A percentile compares a stretch with the other conserved stretches of the same genome.
Evolutionary conservation across 169 alveolate species (phyloP).

Genomic region (Plasmodium inui): DNA sequence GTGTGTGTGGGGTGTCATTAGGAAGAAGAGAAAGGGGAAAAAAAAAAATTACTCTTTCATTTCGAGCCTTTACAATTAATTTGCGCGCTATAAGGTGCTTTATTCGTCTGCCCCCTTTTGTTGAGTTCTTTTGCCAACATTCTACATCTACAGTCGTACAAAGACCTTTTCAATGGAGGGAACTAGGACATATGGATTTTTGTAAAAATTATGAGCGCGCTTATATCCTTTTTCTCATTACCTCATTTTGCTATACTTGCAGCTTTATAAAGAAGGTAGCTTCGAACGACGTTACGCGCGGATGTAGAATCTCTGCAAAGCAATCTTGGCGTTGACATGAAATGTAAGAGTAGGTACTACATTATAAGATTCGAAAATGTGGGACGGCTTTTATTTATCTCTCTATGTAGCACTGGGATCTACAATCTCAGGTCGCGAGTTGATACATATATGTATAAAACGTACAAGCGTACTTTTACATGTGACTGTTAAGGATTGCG

Average conservation of each 20-base stretch:
- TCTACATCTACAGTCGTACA: background rate
- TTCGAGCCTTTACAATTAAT: background rate
- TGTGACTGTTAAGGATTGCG: background rate
- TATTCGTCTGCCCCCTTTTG: background rate
- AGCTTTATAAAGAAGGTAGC: background rate
- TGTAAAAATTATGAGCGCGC: background rate
- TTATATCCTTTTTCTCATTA: background rate
- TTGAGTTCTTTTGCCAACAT: background rate
- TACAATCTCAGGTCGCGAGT: background rate
- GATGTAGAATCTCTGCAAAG: background rate
- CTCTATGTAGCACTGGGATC: background rate
- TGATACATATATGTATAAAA: background rate
- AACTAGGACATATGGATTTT: background rate
- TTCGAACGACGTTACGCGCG: background rate
- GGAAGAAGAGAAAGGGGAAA: background rate
- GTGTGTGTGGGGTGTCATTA: background rate
- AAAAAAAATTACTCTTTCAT: background rate
- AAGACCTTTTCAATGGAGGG: background rate
- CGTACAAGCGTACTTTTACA: background rate
- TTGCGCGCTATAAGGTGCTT: background rate
- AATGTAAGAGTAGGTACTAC: background rate
- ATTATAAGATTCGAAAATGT: background rate
- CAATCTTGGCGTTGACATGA: background rate
- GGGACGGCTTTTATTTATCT: background rate
- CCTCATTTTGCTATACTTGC: background rate